Percentiles rank a stretch among this genome's conserved stretches.
Conservation (phyloP, 306 rosid species). For the Cicer yamashitae region DNA sequence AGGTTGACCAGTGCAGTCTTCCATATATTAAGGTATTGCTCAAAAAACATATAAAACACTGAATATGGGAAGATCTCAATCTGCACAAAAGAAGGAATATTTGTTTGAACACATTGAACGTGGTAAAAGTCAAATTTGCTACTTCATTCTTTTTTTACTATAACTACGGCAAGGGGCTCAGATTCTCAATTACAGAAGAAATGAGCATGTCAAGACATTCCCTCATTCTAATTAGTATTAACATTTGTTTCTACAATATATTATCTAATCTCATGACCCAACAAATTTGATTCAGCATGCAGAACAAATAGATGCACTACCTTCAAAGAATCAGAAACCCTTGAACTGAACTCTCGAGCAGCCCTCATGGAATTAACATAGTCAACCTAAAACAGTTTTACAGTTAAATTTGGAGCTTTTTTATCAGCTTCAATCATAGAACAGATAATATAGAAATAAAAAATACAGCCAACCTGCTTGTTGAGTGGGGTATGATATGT, state of each 20-base stretch:
- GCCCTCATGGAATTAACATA: constrained; percentile 93
- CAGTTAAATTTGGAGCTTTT: constrained; percentile 41
- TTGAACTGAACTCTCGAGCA: constrained; percentile 88
- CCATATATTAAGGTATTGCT: constrained; percentile 99
- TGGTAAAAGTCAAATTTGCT: background rate
- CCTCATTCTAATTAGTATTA: constrained; percentile 17
- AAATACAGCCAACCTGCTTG: constrained; percentile 91
- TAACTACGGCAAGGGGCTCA: constrained; percentile 31
- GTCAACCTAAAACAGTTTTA: constrained; percentile 63
- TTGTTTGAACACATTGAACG: constrained; percentile 40
- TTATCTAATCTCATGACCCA: background rate
- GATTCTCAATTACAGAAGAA: constrained; percentile 32
- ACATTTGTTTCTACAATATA: constrained; percentile 15
- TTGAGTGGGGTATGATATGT: constrained; percentile 96
- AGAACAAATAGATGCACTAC: constrained; percentile 49
- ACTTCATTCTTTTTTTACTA: constrained; percentile 28
- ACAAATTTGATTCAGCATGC: constrained; percentile 15
- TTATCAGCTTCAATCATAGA: constrained; percentile 31
- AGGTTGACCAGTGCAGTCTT: constrained; percentile 90
- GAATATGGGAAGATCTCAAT: constrained; percentile 97
- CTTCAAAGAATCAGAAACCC: constrained; percentile 89
- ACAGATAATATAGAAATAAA: constrained; percentile 32
- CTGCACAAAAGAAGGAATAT: constrained; percentile 65
- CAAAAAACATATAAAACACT: constrained; percentile 94
- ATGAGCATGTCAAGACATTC: constrained; percentile 21